Evolutionary conservation across 257 asterid genomes (phyloP), one percentile per base, ranked within the genome.

Genomic region (Primulina tabacum): DNA sequence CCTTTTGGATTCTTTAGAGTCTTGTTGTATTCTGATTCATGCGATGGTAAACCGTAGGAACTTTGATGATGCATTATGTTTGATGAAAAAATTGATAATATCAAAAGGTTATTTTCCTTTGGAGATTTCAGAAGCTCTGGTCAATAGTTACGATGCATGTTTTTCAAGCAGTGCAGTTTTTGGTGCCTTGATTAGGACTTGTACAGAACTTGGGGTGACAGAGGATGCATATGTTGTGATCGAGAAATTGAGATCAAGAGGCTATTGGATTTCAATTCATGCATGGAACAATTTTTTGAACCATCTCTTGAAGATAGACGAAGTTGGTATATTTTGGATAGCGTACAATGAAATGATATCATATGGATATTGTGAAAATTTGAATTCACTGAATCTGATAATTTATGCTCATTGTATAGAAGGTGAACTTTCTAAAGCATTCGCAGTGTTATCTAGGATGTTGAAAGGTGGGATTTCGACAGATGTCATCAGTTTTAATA

Each of bases 271-370:
- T 43, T 89, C 96, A 0, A 68, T 89, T 77, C 89, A 85, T 75
- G 96, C 96, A 1, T 83, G 91, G 97, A 89, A 92, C 83, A 86
- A 92, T 73, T 88, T 80, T 74, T 79, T 92, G 77, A 86, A 78
- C 86, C 90, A 85, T 81, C 81, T 92, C 3, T 63, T 88, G 80
- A 85, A 86, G 83, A 69, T 71, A 24, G 94, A 83, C 21, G 85
- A 82, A 64, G 56, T 79, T 43, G 70, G 75, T 60, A 69, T 76
- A 68, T 92, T 89, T 79, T 88, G 96, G 95, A 60, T n/a, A 55
- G 69, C 69, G 30, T 84, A 86, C 52, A 82, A 79, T 70, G 92
- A 88, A 73, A 87, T 89, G 90, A 72, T 87, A 66, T 87, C 86
- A 2, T 67, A 71, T 56, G 92, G 83, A 80, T 91, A 87, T 64